phyloP scores from a whole-genome alignment of 1,284 basidiomycete species.

The Sanguinoderma infundibulare region DNA sequence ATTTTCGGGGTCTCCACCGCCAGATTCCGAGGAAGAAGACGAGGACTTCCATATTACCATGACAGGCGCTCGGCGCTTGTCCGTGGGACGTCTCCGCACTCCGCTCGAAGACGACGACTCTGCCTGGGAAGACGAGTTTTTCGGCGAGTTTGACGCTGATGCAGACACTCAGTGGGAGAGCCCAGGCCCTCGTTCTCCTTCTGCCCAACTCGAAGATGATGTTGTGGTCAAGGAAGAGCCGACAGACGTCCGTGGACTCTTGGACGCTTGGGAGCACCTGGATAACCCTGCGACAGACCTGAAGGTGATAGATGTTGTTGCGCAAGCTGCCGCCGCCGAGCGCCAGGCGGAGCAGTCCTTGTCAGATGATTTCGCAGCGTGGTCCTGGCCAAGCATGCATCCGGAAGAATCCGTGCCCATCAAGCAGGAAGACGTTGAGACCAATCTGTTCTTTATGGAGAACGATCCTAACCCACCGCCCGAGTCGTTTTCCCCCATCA shows the following conservation, averaged over 20 bases:
- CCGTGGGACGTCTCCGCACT: slow-evolving; percentile 25
- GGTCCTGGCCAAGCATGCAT: slow-evolving; percentile 44
- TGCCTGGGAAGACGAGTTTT: slow-evolving; percentile 36
- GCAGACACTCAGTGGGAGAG: slow-evolving; percentile 59
- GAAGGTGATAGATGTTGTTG: slow-evolving; percentile 45
- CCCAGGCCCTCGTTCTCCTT: slow-evolving; percentile 61
- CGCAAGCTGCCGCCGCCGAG: slow-evolving; percentile 42
- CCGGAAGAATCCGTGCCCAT: slow-evolving; percentile 36
- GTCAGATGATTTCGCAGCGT: slow-evolving; percentile 43
- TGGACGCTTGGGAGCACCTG: slow-evolving; percentile 70
- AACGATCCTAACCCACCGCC: slow-evolving; percentile 22
- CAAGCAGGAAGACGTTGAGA: slow-evolving; percentile 40
- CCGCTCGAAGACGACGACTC: slow-evolving; percentile 30
- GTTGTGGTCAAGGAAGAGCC: slow-evolving; percentile 62
- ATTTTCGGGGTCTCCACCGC: slow-evolving; percentile 63
- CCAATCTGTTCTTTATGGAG: slow-evolving; percentile 24
- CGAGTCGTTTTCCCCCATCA: slow-evolving; percentile 21
- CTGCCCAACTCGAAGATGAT: slow-evolving; percentile 41
- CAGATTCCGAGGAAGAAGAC: slow-evolving; percentile 66
- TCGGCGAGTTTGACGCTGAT: slow-evolving; percentile 43
- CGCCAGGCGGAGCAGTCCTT: slow-evolving; percentile 21
- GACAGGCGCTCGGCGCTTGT: slow-evolving; percentile 43
- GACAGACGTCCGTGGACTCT: slow-evolving; percentile 58
- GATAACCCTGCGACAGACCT: slow-evolving; percentile 29
- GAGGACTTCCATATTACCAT: slow-evolving; percentile 41